Conservation (phyloP, 768 basidiomycete genomes). For the Agaricus sinodeliciosus region DNA sequence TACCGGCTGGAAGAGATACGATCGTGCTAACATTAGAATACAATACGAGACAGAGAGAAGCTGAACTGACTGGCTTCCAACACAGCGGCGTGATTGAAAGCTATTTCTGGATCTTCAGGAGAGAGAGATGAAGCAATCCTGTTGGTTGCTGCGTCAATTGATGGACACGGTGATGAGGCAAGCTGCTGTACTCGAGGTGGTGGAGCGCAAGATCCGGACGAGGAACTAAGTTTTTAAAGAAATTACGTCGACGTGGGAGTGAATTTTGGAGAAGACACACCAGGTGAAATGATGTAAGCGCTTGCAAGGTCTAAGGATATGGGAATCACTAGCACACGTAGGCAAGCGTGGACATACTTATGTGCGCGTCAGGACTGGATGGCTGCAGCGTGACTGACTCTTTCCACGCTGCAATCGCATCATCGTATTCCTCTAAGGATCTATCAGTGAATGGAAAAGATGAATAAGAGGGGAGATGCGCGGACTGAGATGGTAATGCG, state of each 20-base stretch:
- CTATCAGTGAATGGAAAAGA: not conserved
- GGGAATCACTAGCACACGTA: slow-evolving; percentile 4
- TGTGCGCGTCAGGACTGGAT: slow-evolving; percentile 80
- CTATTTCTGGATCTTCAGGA: slow-evolving; percentile 87
- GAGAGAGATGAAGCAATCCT: slow-evolving; percentile 80
- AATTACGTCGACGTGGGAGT: slow-evolving; percentile 5
- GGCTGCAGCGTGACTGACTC: slow-evolving; percentile 79
- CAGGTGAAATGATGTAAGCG: slow-evolving; percentile 77
- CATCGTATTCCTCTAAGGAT: slow-evolving; percentile 74
- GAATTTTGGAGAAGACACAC: slow-evolving; percentile 16
- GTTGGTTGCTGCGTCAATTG: slow-evolving; percentile 18
- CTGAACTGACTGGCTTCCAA: slow-evolving; percentile 72
- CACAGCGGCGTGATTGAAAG: slow-evolving; percentile 87
- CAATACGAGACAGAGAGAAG: slow-evolving; percentile 1
- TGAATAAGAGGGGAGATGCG: slow-evolving; percentile 10
- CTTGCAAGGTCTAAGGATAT: slow-evolving; percentile 67
- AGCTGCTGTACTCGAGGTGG: slow-evolving; percentile 61
- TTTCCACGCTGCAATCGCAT: slow-evolving; percentile 82
- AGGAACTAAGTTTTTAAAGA: slow-evolving; percentile 31
- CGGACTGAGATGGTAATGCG: slow-evolving; percentile 84
- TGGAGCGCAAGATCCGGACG: slow-evolving; percentile 83
- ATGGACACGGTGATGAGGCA: slow-evolving; percentile 18
- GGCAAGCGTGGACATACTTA: slow-evolving; percentile 46
- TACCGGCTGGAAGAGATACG: slow-evolving; percentile 46
- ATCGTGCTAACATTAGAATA: slow-evolving; percentile 24